A percentile compares a stretch with the other conserved stretches of the same genome.
Evolutionary conservation across 2,329 filamentous ascomycete species (phyloP).

Genomic region (Metarhizium humberi): DNA sequence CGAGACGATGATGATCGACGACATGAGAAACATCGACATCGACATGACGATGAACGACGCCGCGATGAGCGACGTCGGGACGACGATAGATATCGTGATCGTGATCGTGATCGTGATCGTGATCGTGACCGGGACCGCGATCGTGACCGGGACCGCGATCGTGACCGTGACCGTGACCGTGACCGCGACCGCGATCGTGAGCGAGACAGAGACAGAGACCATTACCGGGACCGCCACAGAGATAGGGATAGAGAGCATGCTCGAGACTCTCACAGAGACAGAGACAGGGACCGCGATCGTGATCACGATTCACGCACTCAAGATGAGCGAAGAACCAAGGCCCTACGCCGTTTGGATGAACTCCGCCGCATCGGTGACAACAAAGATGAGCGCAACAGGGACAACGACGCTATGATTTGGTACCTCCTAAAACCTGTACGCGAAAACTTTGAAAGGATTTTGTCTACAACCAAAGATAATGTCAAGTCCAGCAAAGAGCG

Average conservation of each 20-base stretch:
- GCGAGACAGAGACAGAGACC: constrained; percentile 15
- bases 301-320: constrained; percentile 20
- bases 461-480: constrained; percentile 51
- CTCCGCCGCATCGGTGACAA: constrained; percentile 38
- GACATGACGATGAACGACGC: constrained; percentile 22
- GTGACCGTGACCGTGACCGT: constrained; percentile 6
- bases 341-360: constrained; percentile 31
- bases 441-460: constrained; percentile 49
- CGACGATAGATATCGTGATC: constrained; percentile 14
- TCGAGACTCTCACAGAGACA: constrained; percentile 12
- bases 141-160: constrained; percentile 10
- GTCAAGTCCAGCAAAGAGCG: constrained; percentile 54
- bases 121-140: constrained; percentile 11
- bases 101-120: constrained; percentile 7
- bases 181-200: constrained; percentile 16
- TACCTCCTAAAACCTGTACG: constrained; percentile 47
- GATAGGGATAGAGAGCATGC: constrained; percentile 18
- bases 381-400: constrained; percentile 35
- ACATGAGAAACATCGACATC: constrained; percentile 25
- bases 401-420: constrained; percentile 39
- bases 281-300: constrained; percentile 13
- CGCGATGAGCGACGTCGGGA: constrained; percentile 15
- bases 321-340: constrained; percentile 32
- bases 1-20: constrained; percentile 16
- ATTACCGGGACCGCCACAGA: constrained; percentile 11